Base-by-base conservation (phyloP, 768 basidiomycete species). In the Leccinum longicurvipes region DNA sequence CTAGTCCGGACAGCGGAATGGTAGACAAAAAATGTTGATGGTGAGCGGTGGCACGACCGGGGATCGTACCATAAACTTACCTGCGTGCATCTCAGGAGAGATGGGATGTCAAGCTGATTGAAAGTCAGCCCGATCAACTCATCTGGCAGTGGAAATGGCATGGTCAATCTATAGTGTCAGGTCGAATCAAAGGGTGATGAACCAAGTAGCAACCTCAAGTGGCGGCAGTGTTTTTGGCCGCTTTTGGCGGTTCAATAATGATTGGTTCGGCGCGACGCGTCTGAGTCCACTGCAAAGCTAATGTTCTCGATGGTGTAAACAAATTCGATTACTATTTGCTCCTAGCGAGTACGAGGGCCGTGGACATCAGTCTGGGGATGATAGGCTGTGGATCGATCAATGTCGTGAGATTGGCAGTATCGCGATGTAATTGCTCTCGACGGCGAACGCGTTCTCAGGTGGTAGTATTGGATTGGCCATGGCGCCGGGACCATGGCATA, bases 111-210 rank as follows among this genome's bases (percentile, higher is more conserved):
- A 7, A 74, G 72, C 9, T 62, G 47, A 45, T 54, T 41, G 50
- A 71, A 67, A 11, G 65, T 49, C 23, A 61, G 27, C 24, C 56
- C 60, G n/a, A 63, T 54, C 34, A 74, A 28, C 55, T 74, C 73
- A 17, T 67, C 59, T 12, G 73, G 73, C 3, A 74, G 55, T 27
- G 57, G 46, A 32, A 66, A 45, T n/a, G 41, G 41, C 70, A 67
- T 68, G 6, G 45, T 6, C 0, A 41, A 10, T 27, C n/a, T n/a
- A n/a, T n/a, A n/a, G n/a, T n/a, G n/a, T n/a, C n/a, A n/a, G n/a
- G 23, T 15, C 6, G 17, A 17, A 29, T 29, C 28, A 47, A 27
- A 12, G 47, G 17, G 19, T 41, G 14, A 15, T 34, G 12, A 15
- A 14, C 9, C 5, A 34, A 12, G 11, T 34, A 1, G 12, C 12